A percentile compares a stretch with the other conserved stretches of the same genome.
Evolutionary conservation across 306 rosid species (phyloP).

Genomic region (Oemleria cerasiformis): DNA sequence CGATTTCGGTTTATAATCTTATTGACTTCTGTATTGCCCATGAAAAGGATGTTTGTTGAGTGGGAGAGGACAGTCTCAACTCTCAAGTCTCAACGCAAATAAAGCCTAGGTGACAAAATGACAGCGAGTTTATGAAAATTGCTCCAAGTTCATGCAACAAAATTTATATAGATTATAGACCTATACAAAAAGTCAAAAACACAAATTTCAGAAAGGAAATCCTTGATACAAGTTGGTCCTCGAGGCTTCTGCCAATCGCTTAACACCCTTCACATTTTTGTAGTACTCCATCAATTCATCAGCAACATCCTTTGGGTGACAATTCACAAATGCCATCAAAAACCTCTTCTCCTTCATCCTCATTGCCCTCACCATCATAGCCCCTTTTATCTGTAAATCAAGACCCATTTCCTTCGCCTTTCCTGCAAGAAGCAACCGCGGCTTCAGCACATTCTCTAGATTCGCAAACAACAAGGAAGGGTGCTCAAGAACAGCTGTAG

Average conservation of each 20-base stretch:
- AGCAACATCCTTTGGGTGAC: slow-evolving; percentile 54
- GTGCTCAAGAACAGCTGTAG: slow-evolving; percentile 37
- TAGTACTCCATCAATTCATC: slow-evolving; percentile 58
- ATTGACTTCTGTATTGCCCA: too few relatives aligned
- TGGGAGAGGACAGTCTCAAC: too few relatives aligned
- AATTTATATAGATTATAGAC: background rate
- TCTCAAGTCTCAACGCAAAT: too few relatives aligned
- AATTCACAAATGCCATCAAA: slow-evolving; percentile 34
- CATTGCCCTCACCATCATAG: slow-evolving; percentile 34
- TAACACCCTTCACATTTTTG: slow-evolving; percentile 45
- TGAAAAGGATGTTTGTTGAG: too few relatives aligned
- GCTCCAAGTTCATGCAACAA: background rate
- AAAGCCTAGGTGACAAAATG: background rate
- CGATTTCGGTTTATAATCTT: too few relatives aligned
- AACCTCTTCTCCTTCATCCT: slow-evolving; percentile 75
- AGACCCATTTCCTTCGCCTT: slow-evolving; percentile 60
- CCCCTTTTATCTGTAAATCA: slow-evolving; percentile 23
- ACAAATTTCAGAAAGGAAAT: slow-evolving; percentile 59
- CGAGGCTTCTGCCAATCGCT: slow-evolving; percentile 62
- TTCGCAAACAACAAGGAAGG: slow-evolving; percentile 55
- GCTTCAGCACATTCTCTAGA: slow-evolving; percentile 66
- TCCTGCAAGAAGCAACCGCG: slow-evolving; percentile 46
- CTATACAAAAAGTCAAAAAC: background rate
- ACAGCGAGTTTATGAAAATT: background rate
- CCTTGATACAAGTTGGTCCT: slow-evolving; percentile 39